These are phyloP conservation scores for Plasmodium vinckei DNA, from an alignment of 169 alveolate species.

Conservation along the genomic window DNA sequence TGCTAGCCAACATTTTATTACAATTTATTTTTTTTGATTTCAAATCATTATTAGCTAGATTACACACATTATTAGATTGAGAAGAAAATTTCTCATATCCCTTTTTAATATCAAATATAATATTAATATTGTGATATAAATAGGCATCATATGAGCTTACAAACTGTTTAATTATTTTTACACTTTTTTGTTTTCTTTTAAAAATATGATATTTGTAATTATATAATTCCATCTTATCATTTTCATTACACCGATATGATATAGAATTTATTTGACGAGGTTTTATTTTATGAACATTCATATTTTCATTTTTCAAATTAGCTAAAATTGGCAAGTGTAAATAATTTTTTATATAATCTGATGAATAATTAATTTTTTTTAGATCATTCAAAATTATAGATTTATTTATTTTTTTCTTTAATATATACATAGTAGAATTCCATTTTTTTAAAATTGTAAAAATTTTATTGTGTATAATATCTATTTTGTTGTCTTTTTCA, in stretches of 20 bases:
- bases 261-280: background rate
- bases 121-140: conserved; percentile 41
- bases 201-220: conserved; percentile 14
- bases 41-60: background rate
- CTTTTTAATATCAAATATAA: conserved; percentile 18
- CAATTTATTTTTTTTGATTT: background rate
- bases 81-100: conserved; percentile 15
- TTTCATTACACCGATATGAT: conserved; percentile 5
- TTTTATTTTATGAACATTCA: no score
- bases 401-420: conserved; percentile 50
- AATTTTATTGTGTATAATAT: conserved; percentile 19
- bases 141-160: conserved; percentile 67
- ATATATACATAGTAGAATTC: conserved; percentile 42
- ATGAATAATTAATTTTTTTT: conserved; percentile 22
- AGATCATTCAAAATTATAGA: conserved; percentile 50
- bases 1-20: no score
- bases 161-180: conserved; percentile 55
- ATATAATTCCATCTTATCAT: background rate
- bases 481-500: background rate
- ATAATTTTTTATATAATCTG: conserved; percentile 15
- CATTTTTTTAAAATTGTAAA: conserved; percentile 33
- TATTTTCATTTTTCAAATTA: background rate
- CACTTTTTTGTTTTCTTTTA: conserved; percentile 11
- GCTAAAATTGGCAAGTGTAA: background rate
- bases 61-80: background rate